Percentiles rank a stretch among this genome's conserved stretches.
phyloP scores from a whole-genome alignment of 192 early-diverging fungal species.

The Podila verticillata region DNA sequence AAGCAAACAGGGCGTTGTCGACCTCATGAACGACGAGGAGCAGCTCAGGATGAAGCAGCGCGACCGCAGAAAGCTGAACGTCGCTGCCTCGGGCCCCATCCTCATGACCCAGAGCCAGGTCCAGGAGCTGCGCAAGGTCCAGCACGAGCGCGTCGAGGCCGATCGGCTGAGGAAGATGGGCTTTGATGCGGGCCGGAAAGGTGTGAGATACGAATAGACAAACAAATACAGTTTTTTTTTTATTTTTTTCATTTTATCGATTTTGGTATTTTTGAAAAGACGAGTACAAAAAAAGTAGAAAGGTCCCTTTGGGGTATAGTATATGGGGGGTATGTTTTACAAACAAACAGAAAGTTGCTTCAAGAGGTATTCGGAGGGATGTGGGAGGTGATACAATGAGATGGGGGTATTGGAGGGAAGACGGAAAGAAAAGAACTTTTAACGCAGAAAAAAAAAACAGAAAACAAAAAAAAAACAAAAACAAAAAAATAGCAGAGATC shows the following conservation, averaged over 20 bases:
- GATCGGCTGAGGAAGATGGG: slow-evolving; percentile 65
- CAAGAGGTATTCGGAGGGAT: neutral
- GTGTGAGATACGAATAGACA: slow-evolving; percentile 59
- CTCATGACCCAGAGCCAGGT: slow-evolving; percentile 57
- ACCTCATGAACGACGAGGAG: slow-evolving; percentile 65
- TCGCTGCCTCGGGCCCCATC: slow-evolving; percentile 12
- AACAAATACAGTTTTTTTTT: slow-evolving; percentile 1
- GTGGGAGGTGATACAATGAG: neutral
- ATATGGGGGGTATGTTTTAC: neutral
- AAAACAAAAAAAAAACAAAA: neutral
- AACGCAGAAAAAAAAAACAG: neutral
- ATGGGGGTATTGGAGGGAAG: neutral
- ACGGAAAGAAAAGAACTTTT: neutral
- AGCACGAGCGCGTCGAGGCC: slow-evolving; percentile 58
- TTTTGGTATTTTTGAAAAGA: slow-evolving; percentile 14
- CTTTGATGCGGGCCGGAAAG: slow-evolving; percentile 58
- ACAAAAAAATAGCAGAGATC: neutral
- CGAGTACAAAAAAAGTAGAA: no score
- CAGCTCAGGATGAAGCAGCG: slow-evolving; percentile 50
- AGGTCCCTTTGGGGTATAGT: neutral
- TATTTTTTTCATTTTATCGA: slow-evolving; percentile 10
- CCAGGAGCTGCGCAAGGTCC: slow-evolving; percentile 53
- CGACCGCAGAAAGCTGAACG: slow-evolving; percentile 21
- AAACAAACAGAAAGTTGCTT: no score
- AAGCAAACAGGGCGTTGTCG: slow-evolving; percentile 23